Percentiles rank a stretch among this genome's conserved stretches.
These are phyloP conservation scores for Chaetothyriales sp. DNA, from an alignment of 2,329 filamentous ascomycete genomes.

Conservation along the genomic window DNA sequence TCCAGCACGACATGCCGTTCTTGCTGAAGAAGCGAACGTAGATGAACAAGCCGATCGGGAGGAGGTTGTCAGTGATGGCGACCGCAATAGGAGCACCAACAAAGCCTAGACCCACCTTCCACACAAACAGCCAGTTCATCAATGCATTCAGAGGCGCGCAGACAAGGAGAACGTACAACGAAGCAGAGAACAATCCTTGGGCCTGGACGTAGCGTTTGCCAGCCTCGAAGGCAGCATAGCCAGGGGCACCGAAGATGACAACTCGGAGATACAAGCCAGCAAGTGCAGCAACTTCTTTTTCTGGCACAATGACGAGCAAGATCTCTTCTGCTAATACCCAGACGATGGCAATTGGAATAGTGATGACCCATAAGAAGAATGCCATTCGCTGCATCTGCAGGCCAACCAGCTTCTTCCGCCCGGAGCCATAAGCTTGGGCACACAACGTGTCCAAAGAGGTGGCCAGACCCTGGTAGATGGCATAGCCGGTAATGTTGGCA, in stretches of 20 bases:
- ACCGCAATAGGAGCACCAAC: conserved; percentile 68
- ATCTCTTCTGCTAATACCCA: conserved; percentile 57
- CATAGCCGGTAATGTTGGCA: conserved; percentile 62
- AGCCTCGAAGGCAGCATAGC: conserved; percentile 60
- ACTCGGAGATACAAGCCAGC: conserved; percentile 61
- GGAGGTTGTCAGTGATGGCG: conserved; percentile 56
- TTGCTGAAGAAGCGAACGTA: conserved; percentile 52
- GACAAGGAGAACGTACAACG: conserved; percentile 67
- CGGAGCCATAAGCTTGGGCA: conserved; percentile 84
- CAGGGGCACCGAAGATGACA: conserved; percentile 55
- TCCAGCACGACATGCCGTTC: conserved; percentile 60
- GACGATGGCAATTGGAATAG: conserved; percentile 54
- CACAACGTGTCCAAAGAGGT: conserved; percentile 87
- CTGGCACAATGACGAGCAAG: conserved; percentile 52
- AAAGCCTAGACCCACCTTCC: conserved; percentile 54
- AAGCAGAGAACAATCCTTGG: conserved; percentile 70
- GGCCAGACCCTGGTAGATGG: conserved; percentile 57
- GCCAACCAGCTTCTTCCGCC: conserved; percentile 75
- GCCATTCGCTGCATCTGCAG: conserved; percentile 70
- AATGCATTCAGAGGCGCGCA: conserved; percentile 68
- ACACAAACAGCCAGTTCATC: conserved; percentile 69
- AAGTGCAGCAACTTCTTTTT: conserved; percentile 52
- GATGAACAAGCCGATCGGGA: conserved; percentile 55
- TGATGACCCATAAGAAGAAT: conserved; percentile 57
- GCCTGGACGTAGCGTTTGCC: conserved; percentile 80